These are phyloP conservation scores for Aspergillus sp. DNA, from an alignment of 2,329 filamentous ascomycete genomes.

Conservation along the genomic window DNA sequence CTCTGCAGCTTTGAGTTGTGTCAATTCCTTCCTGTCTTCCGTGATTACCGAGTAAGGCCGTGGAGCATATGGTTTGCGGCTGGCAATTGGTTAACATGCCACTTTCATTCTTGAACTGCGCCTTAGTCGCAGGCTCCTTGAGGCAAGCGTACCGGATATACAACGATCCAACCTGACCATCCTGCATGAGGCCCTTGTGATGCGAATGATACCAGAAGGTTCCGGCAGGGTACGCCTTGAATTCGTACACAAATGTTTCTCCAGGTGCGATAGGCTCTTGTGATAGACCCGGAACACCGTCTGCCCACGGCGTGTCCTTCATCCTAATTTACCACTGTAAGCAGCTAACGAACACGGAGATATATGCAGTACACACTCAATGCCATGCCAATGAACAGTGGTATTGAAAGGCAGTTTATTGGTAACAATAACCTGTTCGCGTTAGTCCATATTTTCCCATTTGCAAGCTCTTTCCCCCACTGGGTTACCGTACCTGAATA, in stretches of 20 bases:
- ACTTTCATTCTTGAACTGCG: too few relatives aligned
- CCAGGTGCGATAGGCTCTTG: slow-evolving; percentile 59
- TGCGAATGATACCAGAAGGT: slow-evolving; percentile 64
- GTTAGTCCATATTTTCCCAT: not conserved
- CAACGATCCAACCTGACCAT: slow-evolving; percentile 61
- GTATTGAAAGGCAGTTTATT: slow-evolving; percentile 37
- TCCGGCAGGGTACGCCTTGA: slow-evolving; percentile 59
- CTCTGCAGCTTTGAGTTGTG: slow-evolving; percentile 57
- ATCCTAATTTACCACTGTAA: slow-evolving; percentile 37
- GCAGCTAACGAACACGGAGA: not conserved
- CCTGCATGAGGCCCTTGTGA: slow-evolving; percentile 58
- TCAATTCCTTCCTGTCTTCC: slow-evolving; percentile 41
- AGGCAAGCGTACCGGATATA: slow-evolving; percentile 29
- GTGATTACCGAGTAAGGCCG: slow-evolving; percentile 59
- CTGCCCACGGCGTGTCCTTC: slow-evolving; percentile 59
- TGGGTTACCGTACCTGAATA: slow-evolving; percentile 27
- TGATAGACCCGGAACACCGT: slow-evolving; percentile 62
- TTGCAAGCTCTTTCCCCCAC: not conserved
- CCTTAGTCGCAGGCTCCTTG: too few relatives aligned
- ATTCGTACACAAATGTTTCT: slow-evolving; percentile 56
- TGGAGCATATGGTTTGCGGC: slow-evolving; percentile 31
- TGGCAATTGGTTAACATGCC: slow-evolving; percentile 25
- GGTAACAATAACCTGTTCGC: slow-evolving; percentile 32
- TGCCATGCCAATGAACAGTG: slow-evolving; percentile 43
- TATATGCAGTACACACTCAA: slow-evolving; percentile 36